These are phyloP conservation scores for Ogataea degrootiae DNA, from an alignment of 805 yeast species.

Conservation along the genomic window DNA sequence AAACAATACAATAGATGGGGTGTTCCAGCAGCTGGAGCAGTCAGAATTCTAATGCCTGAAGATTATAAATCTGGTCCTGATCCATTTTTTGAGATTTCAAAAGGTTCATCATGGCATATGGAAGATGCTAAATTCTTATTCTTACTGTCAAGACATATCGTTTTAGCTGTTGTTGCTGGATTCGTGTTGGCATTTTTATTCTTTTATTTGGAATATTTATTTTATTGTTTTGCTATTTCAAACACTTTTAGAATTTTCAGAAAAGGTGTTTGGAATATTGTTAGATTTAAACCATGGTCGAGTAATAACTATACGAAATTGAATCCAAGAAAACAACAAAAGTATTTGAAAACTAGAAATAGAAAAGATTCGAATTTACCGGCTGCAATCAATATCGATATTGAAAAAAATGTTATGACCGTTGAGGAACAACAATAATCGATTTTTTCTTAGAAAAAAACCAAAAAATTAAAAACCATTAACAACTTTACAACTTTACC, in stretches of 20 bases:
- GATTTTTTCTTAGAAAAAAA: background rate
- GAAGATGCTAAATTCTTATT: slow-evolving; percentile 82
- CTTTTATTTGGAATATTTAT: slow-evolving; percentile 42
- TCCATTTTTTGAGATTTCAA: slow-evolving; percentile 68
- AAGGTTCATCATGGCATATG: slow-evolving; percentile 91
- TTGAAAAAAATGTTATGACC: slow-evolving; percentile 28
- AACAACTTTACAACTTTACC: no score
- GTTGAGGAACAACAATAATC: slow-evolving; percentile 5
- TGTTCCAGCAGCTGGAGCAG: slow-evolving; percentile 58
- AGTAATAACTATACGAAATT: slow-evolving; percentile 20
- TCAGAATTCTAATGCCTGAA: slow-evolving; percentile 64
- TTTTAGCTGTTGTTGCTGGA: slow-evolving; percentile 67
- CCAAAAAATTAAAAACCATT: background rate
- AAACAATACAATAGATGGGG: slow-evolving; percentile 82
- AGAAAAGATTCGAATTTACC: slow-evolving; percentile 57
- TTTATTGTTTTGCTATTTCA: slow-evolving; percentile 33
- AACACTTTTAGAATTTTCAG: slow-evolving; percentile 15
- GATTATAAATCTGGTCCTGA: slow-evolving; percentile 61
- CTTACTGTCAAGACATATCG: slow-evolving; percentile 67
- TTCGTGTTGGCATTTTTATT: slow-evolving; percentile 49
- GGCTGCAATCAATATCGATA: slow-evolving; percentile 31
- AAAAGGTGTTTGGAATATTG: slow-evolving; percentile 19
- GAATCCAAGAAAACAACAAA: slow-evolving; percentile 19
- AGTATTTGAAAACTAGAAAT: slow-evolving; percentile 22
- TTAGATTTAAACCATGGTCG: slow-evolving; percentile 20